These are phyloP conservation scores for Mucor indicus DNA, from an alignment of 371 early-diverging fungal genomes.

Conservation along the genomic window DNA sequence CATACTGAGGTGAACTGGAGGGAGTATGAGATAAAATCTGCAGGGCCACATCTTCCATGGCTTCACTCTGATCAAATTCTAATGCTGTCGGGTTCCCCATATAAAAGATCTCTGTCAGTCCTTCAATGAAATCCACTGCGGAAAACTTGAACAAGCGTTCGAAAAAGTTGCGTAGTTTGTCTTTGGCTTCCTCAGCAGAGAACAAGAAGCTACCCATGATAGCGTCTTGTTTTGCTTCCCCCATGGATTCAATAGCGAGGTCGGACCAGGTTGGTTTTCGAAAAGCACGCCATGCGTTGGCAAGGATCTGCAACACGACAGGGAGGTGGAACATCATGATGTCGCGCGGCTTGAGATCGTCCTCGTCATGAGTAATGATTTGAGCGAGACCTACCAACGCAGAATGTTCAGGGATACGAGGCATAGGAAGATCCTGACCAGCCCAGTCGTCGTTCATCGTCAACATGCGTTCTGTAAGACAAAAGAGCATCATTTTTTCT, in stretches of 20 bases:
- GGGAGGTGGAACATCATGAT: slow-evolving; percentile 52
- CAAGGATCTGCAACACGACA: slow-evolving; percentile 47
- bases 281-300: slow-evolving; percentile 55
- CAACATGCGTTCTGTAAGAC: slow-evolving; percentile 48
- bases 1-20: slow-evolving; percentile 51
- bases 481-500: slow-evolving; percentile 62
- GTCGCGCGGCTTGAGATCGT: slow-evolving; percentile 46
- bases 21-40: slow-evolving; percentile 53
- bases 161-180: slow-evolving; percentile 52
- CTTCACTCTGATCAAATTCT: slow-evolving; percentile 28
- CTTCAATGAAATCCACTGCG: slow-evolving; percentile 61
- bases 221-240: slow-evolving; percentile 37
- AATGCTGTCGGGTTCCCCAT: slow-evolving; percentile 54
- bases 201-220: slow-evolving; percentile 44
- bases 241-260: slow-evolving; percentile 16
- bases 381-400: slow-evolving; percentile 30
- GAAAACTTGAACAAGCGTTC: slow-evolving; percentile 57
- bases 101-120: slow-evolving; percentile 59
- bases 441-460: slow-evolving; percentile 44
- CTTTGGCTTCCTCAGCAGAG: slow-evolving; percentile 48
- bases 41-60: slow-evolving; percentile 36
- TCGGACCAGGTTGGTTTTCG: slow-evolving; percentile 31
- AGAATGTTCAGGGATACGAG: slow-evolving; percentile 18
- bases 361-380: slow-evolving; percentile 22
- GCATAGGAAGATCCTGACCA: slow-evolving; percentile 14